These are phyloP conservation scores for Leccinum variicolor DNA, from an alignment of 768 basidiomycete genomes.

Conservation along the genomic window DNA sequence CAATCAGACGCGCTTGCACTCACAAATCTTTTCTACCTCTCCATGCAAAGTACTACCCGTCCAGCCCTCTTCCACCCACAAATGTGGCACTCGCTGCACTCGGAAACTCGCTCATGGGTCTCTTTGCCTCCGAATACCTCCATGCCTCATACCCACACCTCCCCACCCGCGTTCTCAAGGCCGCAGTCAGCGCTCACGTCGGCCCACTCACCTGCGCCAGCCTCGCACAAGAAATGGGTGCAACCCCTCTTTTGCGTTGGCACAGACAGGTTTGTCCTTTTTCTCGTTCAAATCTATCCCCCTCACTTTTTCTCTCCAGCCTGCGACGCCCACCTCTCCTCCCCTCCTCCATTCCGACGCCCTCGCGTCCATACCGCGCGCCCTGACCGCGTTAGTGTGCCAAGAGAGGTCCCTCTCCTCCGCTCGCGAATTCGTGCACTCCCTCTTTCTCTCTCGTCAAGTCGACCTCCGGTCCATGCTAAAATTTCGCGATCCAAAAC, in stretches of 20 bases:
- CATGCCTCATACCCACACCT: slow-evolving; percentile 82
- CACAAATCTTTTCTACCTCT: slow-evolving; percentile 66
- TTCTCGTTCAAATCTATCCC: neutral
- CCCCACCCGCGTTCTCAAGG: slow-evolving; percentile 88
- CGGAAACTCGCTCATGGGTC: slow-evolving; percentile 86
- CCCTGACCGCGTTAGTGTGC: slow-evolving; percentile 86
- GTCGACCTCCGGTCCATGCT: slow-evolving; percentile 77
- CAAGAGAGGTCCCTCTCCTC: slow-evolving; percentile 80
- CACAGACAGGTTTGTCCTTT: slow-evolving; percentile 56
- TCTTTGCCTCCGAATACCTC: slow-evolving; percentile 85
- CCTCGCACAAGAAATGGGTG: slow-evolving; percentile 86
- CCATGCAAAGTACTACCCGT: slow-evolving; percentile 54
- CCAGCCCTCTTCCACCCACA: slow-evolving; percentile 50
- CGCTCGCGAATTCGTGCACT: slow-evolving; percentile 87
- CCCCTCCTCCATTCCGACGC: slow-evolving; percentile 79
- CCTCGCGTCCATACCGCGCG: slow-evolving; percentile 80
- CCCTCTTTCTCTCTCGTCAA: slow-evolving; percentile 82
- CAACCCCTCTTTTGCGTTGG: slow-evolving; percentile 76
- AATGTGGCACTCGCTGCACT: slow-evolving; percentile 75
- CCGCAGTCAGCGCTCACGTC: slow-evolving; percentile 88
- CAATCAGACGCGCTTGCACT: slow-evolving; percentile 73
- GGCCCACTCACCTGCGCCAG: slow-evolving; percentile 80
- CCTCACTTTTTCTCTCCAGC: slow-evolving; percentile 32
- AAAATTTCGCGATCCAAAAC: slow-evolving; percentile 81
- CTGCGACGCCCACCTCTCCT: slow-evolving; percentile 43